phyloP scores from a whole-genome alignment of 108 stramenopile species.

The Pseudonitzschia multiseries region DNA sequence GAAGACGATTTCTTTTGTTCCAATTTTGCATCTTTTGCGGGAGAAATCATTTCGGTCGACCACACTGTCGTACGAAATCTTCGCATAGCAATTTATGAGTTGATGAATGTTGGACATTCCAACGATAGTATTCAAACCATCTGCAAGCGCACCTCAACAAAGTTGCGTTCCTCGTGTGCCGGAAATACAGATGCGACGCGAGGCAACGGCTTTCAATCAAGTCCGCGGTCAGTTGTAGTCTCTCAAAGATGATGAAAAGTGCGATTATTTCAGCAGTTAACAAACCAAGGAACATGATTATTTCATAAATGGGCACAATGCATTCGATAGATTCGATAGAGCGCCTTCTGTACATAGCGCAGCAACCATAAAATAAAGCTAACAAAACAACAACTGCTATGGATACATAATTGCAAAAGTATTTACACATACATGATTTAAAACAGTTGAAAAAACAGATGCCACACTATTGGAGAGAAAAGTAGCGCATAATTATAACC shows the following conservation, averaged over 20 bases:
- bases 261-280: neutral
- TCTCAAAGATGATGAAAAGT: neutral
- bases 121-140: neutral
- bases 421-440: too few relatives aligned
- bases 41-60: slow-evolving; percentile 10
- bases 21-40: slow-evolving; percentile 18
- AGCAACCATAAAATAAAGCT: neutral
- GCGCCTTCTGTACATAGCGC: neutral
- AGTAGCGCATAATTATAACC: too few relatives aligned
- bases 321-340: too few relatives aligned
- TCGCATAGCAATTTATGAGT: slow-evolving; percentile 33
- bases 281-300: too few relatives aligned
- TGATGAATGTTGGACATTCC: slow-evolving; percentile 23
- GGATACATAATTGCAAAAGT: too few relatives aligned
- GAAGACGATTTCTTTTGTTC: slow-evolving; percentile 12
- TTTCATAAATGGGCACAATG: too few relatives aligned
- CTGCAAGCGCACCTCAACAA: neutral
- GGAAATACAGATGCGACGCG: neutral
- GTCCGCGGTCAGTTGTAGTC: slow-evolving; percentile 11
- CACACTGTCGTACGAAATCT: slow-evolving; percentile 5
- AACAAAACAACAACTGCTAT: neutral
- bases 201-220: slow-evolving; percentile 1
- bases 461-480: too few relatives aligned
- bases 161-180: neutral
- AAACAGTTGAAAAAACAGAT: too few relatives aligned